Base-by-base conservation (phyloP, 345 rosid species). In the Luvunga scandens region DNA sequence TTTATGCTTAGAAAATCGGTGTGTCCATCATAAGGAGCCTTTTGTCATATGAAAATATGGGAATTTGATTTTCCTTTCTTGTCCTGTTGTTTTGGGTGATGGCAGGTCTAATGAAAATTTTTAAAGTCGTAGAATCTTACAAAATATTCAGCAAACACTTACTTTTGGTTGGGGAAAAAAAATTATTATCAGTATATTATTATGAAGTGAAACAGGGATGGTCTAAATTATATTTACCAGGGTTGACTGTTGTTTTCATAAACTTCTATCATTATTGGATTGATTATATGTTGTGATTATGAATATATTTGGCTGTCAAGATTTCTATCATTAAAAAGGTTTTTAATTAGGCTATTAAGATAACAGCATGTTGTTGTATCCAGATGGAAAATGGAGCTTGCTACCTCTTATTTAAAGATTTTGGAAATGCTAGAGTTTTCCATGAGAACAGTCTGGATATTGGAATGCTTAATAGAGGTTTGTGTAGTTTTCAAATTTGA, bases 391-490 rank as follows among this genome's bases (percentile, higher is more conserved):
- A 78, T 72, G 89, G 80, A 50, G 87, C 86, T 53, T 76, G 83
- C 85, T 95, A 76, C 84, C 78, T 92, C 64, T 78, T 92, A 72
- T 90, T 86, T 42, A 87, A 81, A 84, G 91, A 89, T 83, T 92
- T 89, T 75, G 85, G 55, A 85, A 84, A 81, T 79, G 89, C 94
- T 82, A 34, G 82, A 71, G 76, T 81, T 75, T 89, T 82, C 83
- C 77, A 79, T 68, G 89, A 86, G 69, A 86, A 83, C 78, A 91
- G 82, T 55, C 82, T 88, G 38, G 90, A 93, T 83, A 71, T 89
- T 59, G 89, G 83, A 78, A 78, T 81, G 45, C 84, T 95, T 77
- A 76, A 60, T 55, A 88, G 91, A 92, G 97, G 99, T 95, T 84
- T 79, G 71, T 73, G 30, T 69, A 12, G 45, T 75, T 71, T 74